Evolutionary conservation across 768 basidiomycete species (phyloP), one percentile per base, ranked within the genome.

Genomic region (Zangia roseola): DNA sequence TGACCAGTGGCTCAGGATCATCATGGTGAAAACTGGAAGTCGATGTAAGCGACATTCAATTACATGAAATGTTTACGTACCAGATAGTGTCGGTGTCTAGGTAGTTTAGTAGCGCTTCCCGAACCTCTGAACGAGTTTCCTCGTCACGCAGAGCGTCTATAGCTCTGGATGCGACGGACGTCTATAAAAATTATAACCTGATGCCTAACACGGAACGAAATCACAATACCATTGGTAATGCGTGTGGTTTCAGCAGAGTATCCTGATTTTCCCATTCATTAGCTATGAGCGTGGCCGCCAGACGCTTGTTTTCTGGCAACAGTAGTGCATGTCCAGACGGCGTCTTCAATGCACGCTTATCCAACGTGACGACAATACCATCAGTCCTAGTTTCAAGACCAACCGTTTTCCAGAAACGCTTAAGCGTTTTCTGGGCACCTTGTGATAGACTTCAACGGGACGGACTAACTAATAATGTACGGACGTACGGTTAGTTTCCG

Each of bases 181-280:
- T 99, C 95, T 97, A 57, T 19, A 49, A 30, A 24, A 31, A 44
- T 49, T 38, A 55, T 55, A 48, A 51, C 37, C 25, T 30, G 7
- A n/a, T 31, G 39, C 44, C 25, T n/a, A 38, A 49, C 17, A 30
- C 30, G 6, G n/a, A 37, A 36, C 38, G 21, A 40, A 12, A 44
- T 39, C 16, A 55, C 74, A 45, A n/a, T 63, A 97, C 95, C 80
- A 97, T 81, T 14, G 97, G 94, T 21, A 99, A 71, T 1, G 93
- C 87, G 67, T 95, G 91, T 21, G 88, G 88, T 68, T 94, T 97
- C 53, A 97, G 64, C 2, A 94, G 60, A 6, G 74, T 84, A 49
- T 83, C 83, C 69, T 97, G 95, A 61, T 86, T 88, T 60, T 99
- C 94, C 97, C 97, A 99, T 72, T 99, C 97, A 47, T 88, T 79